Base-by-base conservation (phyloP, 176 grass and related monocot genomes). In the Carex myosuroides region DNA sequence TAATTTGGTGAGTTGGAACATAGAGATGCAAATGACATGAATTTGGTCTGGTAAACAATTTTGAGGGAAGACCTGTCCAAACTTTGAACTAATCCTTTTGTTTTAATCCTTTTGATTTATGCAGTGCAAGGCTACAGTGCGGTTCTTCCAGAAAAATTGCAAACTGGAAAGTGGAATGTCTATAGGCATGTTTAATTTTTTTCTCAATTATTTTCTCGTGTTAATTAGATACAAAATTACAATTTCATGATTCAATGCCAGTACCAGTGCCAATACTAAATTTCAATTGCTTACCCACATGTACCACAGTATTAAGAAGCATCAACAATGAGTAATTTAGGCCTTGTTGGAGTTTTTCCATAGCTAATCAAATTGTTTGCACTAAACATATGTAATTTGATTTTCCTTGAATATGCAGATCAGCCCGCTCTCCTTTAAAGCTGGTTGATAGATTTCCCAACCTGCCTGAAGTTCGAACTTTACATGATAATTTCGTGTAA, bases 131-230 rank as follows among this genome's bases (percentile, higher is more conserved):
- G 92, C 24, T 98, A 95, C 88, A 93, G 95, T 61, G 89, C 70
- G 68, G 75, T 94, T 83, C 91, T 98, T 65, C 95, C 95, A 17
- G 95, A 98, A 85, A 98, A 93, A 84, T 86, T 98, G 86, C 95
- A 95, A 39, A 98, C 87, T 81, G 95, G 92, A 81, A 98, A 95
- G 77, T 98, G 95, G 92, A 93, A 98, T 84, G 95, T 98, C 32
- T 95, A 98, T 82, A 90, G 95, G 95, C 92, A 88, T 13, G 85
- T 3, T 66, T 37, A 83, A 78, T 73, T 52, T 53, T 78, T 53
- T 84, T 30, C 44, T 59, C 41, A 13, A 35, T 76, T 65, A 24
- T 13, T 81, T 83, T 41, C 35, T 18, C 13, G 10, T 33, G 54
- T 80, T 11, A 33, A 22, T 64, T 48, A 7, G 42, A 50, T 85